These are phyloP conservation scores for Rhizophora apiculata DNA, from an alignment of 345 rosid species.

Conservation along the genomic window DNA sequence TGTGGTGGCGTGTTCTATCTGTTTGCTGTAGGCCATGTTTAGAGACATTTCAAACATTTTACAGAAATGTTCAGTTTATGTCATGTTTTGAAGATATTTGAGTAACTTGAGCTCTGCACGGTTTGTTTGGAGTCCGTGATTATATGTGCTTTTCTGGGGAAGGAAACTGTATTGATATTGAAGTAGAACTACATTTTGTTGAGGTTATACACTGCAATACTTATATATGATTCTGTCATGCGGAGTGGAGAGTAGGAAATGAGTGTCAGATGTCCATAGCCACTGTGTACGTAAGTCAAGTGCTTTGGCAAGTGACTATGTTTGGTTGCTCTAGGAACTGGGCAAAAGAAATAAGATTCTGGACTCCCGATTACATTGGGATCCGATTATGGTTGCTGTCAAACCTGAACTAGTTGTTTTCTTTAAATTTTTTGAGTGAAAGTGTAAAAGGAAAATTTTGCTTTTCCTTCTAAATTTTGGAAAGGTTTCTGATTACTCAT, in stretches of 20 bases:
- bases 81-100: not conserved
- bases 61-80: not conserved
- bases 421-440: too few relatives aligned
- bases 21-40: too few relatives aligned
- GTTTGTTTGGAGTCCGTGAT: not conserved
- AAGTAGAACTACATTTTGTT: not conserved
- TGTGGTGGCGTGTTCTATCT: too few relatives aligned
- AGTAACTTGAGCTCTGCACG: not conserved
- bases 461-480: not conserved
- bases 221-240: too few relatives aligned
- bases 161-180: not conserved
- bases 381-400: too few relatives aligned
- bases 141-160: not conserved
- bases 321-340: not conserved
- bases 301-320: not conserved
- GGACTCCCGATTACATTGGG: too few relatives aligned
- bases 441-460: too few relatives aligned
- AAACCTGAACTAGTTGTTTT: too few relatives aligned
- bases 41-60: too few relatives aligned
- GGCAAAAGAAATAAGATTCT: not conserved
- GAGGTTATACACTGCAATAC: not conserved
- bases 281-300: too few relatives aligned
- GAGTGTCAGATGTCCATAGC: too few relatives aligned
- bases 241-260: too few relatives aligned
- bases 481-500: not conserved